Percentiles rank a stretch among this genome's conserved stretches.
Evolutionary conservation across 2,329 filamentous ascomycete species (phyloP).

Genomic region (Aplosporella prunicola): DNA sequence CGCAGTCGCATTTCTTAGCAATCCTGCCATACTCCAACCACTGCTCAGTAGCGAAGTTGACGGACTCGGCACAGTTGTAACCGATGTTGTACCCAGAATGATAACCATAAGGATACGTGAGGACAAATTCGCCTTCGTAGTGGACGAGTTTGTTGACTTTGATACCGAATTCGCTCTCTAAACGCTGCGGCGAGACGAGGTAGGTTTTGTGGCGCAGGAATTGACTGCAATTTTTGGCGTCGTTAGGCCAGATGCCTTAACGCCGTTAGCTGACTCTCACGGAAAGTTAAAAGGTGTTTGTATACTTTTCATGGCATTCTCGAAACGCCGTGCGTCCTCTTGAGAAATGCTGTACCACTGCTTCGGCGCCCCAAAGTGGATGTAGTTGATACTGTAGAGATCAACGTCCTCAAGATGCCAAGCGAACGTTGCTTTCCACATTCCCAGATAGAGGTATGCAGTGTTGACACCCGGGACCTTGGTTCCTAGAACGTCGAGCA

Average conservation of each 20-base stretch:
- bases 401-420: constrained; percentile 99
- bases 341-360: constrained; percentile 99
- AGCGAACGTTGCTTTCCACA: constrained; percentile 99
- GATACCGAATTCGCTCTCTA: constrained; percentile 84
- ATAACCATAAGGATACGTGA: constrained; percentile 97
- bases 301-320: constrained; percentile 77
- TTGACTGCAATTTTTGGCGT: constrained; percentile 91
- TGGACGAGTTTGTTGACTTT: constrained; percentile 94
- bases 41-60: constrained; percentile 92
- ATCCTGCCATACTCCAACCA: constrained; percentile 94
- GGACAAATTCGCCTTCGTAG: constrained; percentile 94
- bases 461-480: constrained; percentile 98
- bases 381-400: constrained; percentile 98
- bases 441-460: constrained; percentile 92
- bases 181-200: constrained; percentile 80
- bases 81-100: constrained; percentile 97
- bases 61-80: constrained; percentile 97
- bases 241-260: constrained; percentile 70
- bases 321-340: constrained; percentile 83
- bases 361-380: constrained; percentile 96
- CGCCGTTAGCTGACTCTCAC: constrained; percentile 3
- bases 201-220: constrained; percentile 98
- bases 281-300: constrained; percentile 6
- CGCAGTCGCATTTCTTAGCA: constrained; percentile 93
- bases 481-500: constrained; percentile 86